A percentile compares a stretch with the other conserved stretches of the same genome.
These are phyloP conservation scores for Pyronema omphalodes DNA, from an alignment of 495 filamentous ascomycete species.

Conservation along the genomic window DNA sequence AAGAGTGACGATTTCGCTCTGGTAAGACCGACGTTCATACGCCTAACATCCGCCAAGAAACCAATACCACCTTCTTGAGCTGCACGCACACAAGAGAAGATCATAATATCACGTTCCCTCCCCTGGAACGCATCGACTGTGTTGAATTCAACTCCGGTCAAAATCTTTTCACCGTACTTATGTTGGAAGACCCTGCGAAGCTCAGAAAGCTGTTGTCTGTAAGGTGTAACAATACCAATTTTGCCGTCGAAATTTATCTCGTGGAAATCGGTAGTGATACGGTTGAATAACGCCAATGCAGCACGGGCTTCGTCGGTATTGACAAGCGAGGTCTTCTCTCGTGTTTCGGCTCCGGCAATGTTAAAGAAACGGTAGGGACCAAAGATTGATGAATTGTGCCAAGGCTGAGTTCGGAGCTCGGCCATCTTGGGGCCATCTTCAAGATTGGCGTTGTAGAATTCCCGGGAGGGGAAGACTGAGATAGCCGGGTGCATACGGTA, in stretches of 20 bases:
- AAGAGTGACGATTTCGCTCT: constrained; percentile 89
- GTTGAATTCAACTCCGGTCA: constrained; percentile 78
- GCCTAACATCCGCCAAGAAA: constrained; percentile 92
- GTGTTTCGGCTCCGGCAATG: constrained; percentile 69
- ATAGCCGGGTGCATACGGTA: constrained; percentile 99
- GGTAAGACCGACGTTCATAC: constrained; percentile 98
- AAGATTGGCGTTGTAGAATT: constrained; percentile 80
- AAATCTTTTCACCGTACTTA: constrained; percentile 54
- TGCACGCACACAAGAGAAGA: constrained; percentile 94
- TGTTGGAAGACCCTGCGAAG: constrained; percentile 52
- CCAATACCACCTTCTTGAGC: constrained; percentile 77
- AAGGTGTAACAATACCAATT: constrained; percentile 91
- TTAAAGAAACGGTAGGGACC: constrained; percentile 97
- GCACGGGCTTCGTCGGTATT: constrained; percentile 73
- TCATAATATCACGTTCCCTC: constrained; percentile 90
- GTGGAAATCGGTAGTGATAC: constrained; percentile 52
- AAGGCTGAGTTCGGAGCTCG: constrained; percentile 50
- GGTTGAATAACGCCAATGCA: constrained; percentile 64
- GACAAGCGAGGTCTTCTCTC: constrained; percentile 65
- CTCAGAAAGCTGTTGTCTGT: constrained; percentile 77
- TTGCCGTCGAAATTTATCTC: constrained; percentile 55
- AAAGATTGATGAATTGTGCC: constrained; percentile 66
- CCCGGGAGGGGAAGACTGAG: constrained; percentile 65
- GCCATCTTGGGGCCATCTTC: constrained; percentile 73
- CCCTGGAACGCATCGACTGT: constrained; percentile 97